Base-by-base conservation (phyloP, 2,329 filamentous ascomycete genomes). In the Tolypocladium pustulatum region DNA sequence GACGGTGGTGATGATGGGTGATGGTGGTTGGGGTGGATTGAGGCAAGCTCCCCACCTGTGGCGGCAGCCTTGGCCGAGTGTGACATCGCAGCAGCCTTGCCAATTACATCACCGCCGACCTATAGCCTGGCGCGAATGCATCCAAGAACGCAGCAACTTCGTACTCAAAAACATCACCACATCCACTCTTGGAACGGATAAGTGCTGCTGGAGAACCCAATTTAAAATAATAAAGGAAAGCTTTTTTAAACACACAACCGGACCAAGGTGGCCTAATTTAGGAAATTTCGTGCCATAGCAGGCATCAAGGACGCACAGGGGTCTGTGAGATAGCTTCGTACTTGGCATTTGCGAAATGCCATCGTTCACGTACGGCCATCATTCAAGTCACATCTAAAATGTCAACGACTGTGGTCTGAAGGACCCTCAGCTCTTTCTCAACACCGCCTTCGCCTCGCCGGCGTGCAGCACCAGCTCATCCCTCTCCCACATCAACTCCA, bases 401-500 rank as follows among this genome's bases (percentile, higher is more conserved):
- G 2, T n/a, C 20, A 41, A n/a, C 7, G 5, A 9, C 10, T 8
- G 20, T 41, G 5, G 8, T 9, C 38, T 25, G 3, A 5, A 13
- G 15, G 17, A 2, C 20, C 22, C 46, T 49, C 46, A 49, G 3
- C 2, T 30, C 46, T 49, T 49, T 2, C 6, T 20, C 46, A 20
- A 30, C 25, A 25, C 46, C 46, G 25, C 13, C 46, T 49, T 49
- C 3, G 7, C 46, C 46, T 49, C 46, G 15, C 46, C 46, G 25
- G 46, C 46, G 20, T 49, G 46, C 46, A 49, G 46, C 25, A 49
- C 46, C 46, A 49, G n/a, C 13, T 49, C 46, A 6, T 65, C 64
- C 8, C 64, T 60, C 58, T 64, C 62, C 64, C 64, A 64, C 60
- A 64, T 61, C 38, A 65, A 52, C 57, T 61, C 59, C 3, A 64